Evolutionary conservation across 208 protist genomes (phyloP), one percentile per base, ranked within the genome.

Genomic region (Crithidia sp.): DNA sequence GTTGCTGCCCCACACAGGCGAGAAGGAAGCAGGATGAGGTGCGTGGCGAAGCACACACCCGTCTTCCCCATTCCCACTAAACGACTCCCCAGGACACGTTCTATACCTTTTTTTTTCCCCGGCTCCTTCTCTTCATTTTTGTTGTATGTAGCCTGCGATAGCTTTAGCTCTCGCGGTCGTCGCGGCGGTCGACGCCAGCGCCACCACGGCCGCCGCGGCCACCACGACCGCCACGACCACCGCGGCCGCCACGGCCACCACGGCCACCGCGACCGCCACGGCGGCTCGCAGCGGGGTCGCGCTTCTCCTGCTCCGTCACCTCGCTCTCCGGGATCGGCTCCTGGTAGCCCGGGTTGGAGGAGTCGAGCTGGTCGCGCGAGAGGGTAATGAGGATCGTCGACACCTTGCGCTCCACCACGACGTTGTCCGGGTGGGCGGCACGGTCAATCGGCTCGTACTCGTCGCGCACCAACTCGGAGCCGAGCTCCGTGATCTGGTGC

Each of bases 401-500:
- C 39, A 97, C 91, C 80, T 92, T 93, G 73, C 87, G 89, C 76
- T 94, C 87, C 56, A 93, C 81, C 19, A 84, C 81, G 44, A 88
- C 60, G 74, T 93, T 95, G 2, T 95, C 87, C 17, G 69, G 78
- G 70, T 93, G 84, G 81, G 81, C 81, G 65, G 65, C 83, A 52
- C 83, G 79, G 67, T 95, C 92, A 71, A 92, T 71, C n/a, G 88
- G 83, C 81, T 95, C 91, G 72, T 95, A 98, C 87, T 93, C 91
- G 74, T 97, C 95, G 50, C 72, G 80, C 53, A 98, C 89, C 56
- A 86, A 71, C 77, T 94, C 84, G 43, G 89, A 93, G 50, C 76
- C 82, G 50, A 96, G 94, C 58, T 92, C 86, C 16, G 92, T 97
- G 64, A 96, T 90, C 83, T 98, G 95, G 83, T 98, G 93, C 13